A percentile compares a stretch with the other conserved stretches of the same genome.
Evolutionary conservation across 306 rosid species (phyloP).

Genomic region (Casuarina equisetifolia): DNA sequence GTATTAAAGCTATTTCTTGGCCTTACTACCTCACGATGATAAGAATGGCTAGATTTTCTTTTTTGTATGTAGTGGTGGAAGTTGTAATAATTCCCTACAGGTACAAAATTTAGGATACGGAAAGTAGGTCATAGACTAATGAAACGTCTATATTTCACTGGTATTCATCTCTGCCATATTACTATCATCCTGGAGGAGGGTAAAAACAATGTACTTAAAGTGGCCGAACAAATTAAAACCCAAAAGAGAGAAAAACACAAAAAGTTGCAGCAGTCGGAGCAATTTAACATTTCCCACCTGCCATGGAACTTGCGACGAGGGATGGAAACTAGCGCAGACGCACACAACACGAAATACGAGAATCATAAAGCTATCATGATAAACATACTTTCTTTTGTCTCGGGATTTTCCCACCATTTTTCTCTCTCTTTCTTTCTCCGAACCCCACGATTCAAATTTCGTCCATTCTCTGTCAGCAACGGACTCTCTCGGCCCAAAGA

Average conservation of each 20-base stretch:
- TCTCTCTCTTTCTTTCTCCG: constrained; percentile 30
- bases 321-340: constrained; percentile 29
- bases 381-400: constrained; percentile 46
- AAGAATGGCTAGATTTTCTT: no score
- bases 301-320: constrained; percentile 36
- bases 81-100: no score
- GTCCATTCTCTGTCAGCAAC: constrained; percentile 29
- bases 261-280: constrained; percentile 35
- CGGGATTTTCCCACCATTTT: constrained; percentile 43
- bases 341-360: constrained; percentile 34
- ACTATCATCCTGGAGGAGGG: constrained; percentile 33
- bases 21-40: no score
- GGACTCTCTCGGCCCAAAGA: constrained; percentile 62
- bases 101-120: neutral
- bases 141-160: neutral
- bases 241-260: constrained; percentile 21
- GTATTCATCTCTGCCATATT: constrained; percentile 11
- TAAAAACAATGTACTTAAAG: constrained; percentile 27
- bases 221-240: constrained; percentile 28
- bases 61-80: no score
- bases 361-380: constrained; percentile 60
- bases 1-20: no score
- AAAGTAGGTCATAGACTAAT: neutral
- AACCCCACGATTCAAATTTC: constrained; percentile 31
- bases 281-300: constrained; percentile 38